Evolutionary conservation across 495 filamentous ascomycete species (phyloP).

Genomic region (Xylaria longipes): DNA sequence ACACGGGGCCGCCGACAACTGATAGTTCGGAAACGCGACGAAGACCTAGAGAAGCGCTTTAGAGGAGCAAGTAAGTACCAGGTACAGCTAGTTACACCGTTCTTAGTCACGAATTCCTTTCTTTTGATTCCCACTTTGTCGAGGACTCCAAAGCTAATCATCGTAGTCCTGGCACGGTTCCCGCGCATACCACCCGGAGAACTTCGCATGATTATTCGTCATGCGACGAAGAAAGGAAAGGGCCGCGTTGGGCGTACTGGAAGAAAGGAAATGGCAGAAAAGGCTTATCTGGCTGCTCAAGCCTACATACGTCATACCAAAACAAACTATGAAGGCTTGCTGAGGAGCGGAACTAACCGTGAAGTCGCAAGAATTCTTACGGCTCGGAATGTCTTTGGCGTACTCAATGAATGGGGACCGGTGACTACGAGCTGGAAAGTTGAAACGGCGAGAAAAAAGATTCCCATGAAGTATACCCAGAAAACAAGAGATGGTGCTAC

Average conservation of each 20-base stretch:
- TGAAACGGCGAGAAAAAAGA: background rate
- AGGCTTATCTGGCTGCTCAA: constrained; percentile 43
- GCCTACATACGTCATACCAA: constrained; percentile 49
- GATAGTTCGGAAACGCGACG: constrained; percentile 40
- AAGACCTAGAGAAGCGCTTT: constrained; percentile 29
- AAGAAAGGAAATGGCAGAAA: constrained; percentile 36
- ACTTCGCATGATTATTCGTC: constrained; percentile 34
- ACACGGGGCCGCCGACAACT: constrained; percentile 38
- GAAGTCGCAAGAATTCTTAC: constrained; percentile 32
- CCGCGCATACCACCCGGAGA: constrained; percentile 36
- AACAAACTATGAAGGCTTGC: constrained; percentile 45
- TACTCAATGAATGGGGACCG: constrained; percentile 3
- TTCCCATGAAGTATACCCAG: background rate
- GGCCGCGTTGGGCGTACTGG: constrained; percentile 45
- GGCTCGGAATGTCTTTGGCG: constrained; percentile 9
- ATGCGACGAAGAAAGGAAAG: constrained; percentile 41
- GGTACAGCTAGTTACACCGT: background rate
- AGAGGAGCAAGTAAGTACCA: constrained; percentile 19
- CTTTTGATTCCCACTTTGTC: background rate
- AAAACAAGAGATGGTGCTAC: background rate
- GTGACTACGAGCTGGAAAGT: background rate
- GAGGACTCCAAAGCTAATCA: background rate
- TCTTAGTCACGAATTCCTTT: background rate
- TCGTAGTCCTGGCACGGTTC: constrained; percentile 37
- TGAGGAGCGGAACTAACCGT: constrained; percentile 27